Evolutionary conservation across 2,329 filamentous ascomycete species (phyloP).

Genomic region (Arthrobotrys megalospora): DNA sequence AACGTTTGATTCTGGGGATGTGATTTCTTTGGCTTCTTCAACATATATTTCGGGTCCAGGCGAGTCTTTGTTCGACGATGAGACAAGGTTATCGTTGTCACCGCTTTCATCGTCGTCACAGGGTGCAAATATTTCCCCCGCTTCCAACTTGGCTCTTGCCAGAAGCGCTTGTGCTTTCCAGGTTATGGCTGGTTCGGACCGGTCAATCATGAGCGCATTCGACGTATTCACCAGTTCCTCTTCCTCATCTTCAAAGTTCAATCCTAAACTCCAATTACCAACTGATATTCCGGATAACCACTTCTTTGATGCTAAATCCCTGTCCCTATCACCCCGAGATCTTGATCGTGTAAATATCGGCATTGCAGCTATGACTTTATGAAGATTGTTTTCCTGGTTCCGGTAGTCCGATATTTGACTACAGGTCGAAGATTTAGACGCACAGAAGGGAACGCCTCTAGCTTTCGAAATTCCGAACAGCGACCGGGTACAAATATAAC

Average conservation of each 20-base stretch:
- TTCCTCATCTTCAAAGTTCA: constrained; percentile 49
- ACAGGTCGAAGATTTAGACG: no score
- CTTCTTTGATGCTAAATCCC: constrained; percentile 35
- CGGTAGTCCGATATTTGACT: neutral
- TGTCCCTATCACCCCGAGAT: constrained; percentile 41
- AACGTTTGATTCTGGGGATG: constrained; percentile 16
- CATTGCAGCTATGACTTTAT: constrained; percentile 21
- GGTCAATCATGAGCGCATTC: constrained; percentile 55
- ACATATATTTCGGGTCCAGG: constrained; percentile 14
- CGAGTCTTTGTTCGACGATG: constrained; percentile 1
- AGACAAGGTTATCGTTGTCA: constrained; percentile 9
- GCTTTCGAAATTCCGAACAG: neutral
- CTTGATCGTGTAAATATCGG: constrained; percentile 53
- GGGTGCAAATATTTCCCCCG: neutral
- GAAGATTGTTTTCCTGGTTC: no score
- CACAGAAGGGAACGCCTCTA: neutral
- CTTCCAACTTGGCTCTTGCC: constrained; percentile 31
- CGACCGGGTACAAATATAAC: neutral
- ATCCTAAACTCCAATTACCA: constrained; percentile 44
- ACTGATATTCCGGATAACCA: constrained; percentile 56
- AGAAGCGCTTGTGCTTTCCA: constrained; percentile 39
- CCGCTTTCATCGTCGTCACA: constrained; percentile 17
- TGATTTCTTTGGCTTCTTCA: constrained; percentile 21
- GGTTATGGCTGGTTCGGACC: constrained; percentile 39
- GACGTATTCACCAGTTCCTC: constrained; percentile 38